Percentiles rank a stretch among this genome's conserved stretches.
phyloP scores from a whole-genome alignment of 2,329 filamentous ascomycete genomes.

The Ampelomyces quisqualis region DNA sequence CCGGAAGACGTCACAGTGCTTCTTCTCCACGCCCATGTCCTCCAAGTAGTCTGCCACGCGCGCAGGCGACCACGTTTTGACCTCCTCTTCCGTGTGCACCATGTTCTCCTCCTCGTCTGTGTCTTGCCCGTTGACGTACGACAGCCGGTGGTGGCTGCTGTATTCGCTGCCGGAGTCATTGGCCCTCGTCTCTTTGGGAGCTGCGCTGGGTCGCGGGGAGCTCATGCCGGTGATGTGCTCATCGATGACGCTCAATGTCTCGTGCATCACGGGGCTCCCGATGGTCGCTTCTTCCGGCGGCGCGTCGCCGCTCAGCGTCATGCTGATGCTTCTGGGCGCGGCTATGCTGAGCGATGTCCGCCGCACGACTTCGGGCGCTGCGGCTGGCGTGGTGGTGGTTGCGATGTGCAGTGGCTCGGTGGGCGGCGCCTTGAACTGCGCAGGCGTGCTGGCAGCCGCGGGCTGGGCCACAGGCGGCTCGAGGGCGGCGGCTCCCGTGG shows the following conservation, averaged over 20 bases:
- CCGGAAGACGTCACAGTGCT: slow-evolving; percentile 89
- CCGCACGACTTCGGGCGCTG: slow-evolving; percentile 16
- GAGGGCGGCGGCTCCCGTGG: slow-evolving; percentile 20
- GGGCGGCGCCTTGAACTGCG: slow-evolving; percentile 19
- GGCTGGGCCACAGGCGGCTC: slow-evolving; percentile 17
- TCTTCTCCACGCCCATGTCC: slow-evolving; percentile 78
- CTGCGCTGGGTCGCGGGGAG: slow-evolving; percentile 58
- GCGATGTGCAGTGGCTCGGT: slow-evolving; percentile 37
- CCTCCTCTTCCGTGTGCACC: slow-evolving; percentile 69
- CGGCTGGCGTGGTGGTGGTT: slow-evolving; percentile 18
- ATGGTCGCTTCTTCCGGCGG: slow-evolving; percentile 47
- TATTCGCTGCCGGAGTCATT: slow-evolving; percentile 90
- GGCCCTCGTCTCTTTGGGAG: slow-evolving; percentile 53
- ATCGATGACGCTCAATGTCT: slow-evolving; percentile 93
- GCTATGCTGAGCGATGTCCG: slow-evolving; percentile 27
- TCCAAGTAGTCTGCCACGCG: slow-evolving; percentile 90
- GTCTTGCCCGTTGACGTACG: slow-evolving; percentile 91
- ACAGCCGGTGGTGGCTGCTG: slow-evolving; percentile 77
- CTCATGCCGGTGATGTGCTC: slow-evolving; percentile 92
- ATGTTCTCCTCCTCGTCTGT: slow-evolving; percentile 88
- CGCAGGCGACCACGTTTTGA: slow-evolving; percentile 74
- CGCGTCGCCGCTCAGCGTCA: slow-evolving; percentile 36
- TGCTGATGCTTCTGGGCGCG: slow-evolving; percentile 37
- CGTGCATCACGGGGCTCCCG: slow-evolving; percentile 81
- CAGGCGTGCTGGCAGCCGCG: slow-evolving; percentile 7